Evolutionary conservation across 257 asterid genomes (phyloP), one percentile per base, ranked within the genome.

Genomic region (Przewalskia tangutica): DNA sequence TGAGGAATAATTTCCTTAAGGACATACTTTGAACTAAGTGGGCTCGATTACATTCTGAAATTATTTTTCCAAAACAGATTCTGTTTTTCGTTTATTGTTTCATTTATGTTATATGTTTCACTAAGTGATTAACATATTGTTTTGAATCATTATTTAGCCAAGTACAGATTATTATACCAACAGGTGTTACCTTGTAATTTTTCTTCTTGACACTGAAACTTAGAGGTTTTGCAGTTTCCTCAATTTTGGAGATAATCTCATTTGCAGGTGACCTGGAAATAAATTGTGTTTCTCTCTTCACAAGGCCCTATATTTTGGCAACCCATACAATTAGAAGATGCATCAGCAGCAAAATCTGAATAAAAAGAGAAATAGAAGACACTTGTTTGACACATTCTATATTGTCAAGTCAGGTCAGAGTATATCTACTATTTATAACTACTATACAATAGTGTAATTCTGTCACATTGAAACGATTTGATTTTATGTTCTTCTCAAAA

Each of bases 211-310:
- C 93, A 86, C 91, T 90, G 84, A 93, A 93, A 53, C 98, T 95
- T 86, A 93, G 60, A 82, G 97, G 97, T 79, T 89, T 93, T 77
- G 95, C 98, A 84, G 95, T 88, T 86, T 91, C 92, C 89, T 93
- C 98, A 56, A 93, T 91, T 87, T 91, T 92, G 3, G 91, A 88
- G 87, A 93, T 84, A 71, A 93, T 93, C 73, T 92, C 97, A 51
- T 88, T 91, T 27, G 98, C 92, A 63, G 97, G 88, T 27, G 85
- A 44, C 86, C 85, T 90, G 82, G 97, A 92, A 71, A 95, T 86
- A 86, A 93, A 93, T n/a, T 90, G 84, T 14, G 97, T 93, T 82
- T 93, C 98, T 87, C 91, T 91, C 87, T 87, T 92, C 73, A 85
- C 91, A 14, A 84, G 83, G 36, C 89, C 93, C 95, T 93, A 91